Base-by-base conservation (phyloP, 1,284 basidiomycete genomes). In the Microbotryum violaceum region DNA sequence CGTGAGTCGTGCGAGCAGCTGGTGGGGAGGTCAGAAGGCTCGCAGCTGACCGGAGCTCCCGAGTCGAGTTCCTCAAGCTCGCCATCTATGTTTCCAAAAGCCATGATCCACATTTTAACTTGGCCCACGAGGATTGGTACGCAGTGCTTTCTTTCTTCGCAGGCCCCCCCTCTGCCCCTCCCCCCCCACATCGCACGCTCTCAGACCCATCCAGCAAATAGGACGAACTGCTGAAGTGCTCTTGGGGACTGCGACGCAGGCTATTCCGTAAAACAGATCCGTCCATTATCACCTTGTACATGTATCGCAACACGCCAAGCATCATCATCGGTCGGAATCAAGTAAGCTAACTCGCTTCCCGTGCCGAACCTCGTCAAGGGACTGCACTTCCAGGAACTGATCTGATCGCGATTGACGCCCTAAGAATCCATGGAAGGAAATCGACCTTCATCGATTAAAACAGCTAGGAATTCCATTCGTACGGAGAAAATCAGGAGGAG, bases 381-480 rank as follows among this genome's bases (percentile, higher is more conserved):
- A n/a, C n/a, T n/a, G n/a, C n/a, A n/a, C n/a, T n/a, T n/a, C n/a
- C n/a, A n/a, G n/a, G n/a, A n/a, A n/a, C n/a, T n/a, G n/a, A 5
- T 50, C 42, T 31, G 9, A 7, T 27, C 44, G 1, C 25, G 6
- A 8, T 5, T 14, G 37, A 18, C 29, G 10, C n/a, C 21, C 14
- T 9, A 67, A 98, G 80, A 97, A 97, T 71, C 91, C 92, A 23
- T 98, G 94, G 94, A 93, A 90, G 74, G 96, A 99, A 76, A 85
- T 93, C 63, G 93, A 96, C 71, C 78, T 88, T 52, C 70, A 74
- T 3, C 78, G 81, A 9, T 79, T 88, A 33, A 71, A 75, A 12
- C 70, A 75, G 9, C 75, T 78, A n/a, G 78, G 77, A 3, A 81
- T 94, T 12, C 88, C 89, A 0, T 87, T 92, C 70, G 83, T 98